These are phyloP conservation scores for Trichoderma orchidacearum DNA, from an alignment of 495 filamentous ascomycete species.

Conservation along the genomic window DNA sequence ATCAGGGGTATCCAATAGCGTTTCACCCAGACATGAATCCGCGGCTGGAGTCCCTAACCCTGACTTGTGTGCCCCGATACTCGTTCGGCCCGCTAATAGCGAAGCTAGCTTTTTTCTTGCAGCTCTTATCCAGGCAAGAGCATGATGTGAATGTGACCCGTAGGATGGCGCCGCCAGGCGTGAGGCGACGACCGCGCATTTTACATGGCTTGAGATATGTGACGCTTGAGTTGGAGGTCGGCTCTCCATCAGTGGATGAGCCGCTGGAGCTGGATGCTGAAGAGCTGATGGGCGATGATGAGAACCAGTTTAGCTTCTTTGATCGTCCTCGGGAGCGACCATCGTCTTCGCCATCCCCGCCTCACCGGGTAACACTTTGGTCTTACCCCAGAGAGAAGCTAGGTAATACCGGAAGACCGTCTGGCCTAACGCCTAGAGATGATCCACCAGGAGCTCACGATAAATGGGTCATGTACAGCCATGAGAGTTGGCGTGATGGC, in stretches of 20 bases:
- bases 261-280: conserved; percentile 12
- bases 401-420: too few species aligned
- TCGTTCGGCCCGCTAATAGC: conserved; percentile 25
- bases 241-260: conserved; percentile 16
- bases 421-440: too few species aligned
- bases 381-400: not conserved
- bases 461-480: conserved; percentile 8
- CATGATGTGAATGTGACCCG: conserved; percentile 12
- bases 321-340: conserved; percentile 6
- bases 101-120: conserved; percentile 20
- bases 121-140: conserved; percentile 25
- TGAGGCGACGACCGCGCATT: conserved; percentile 11
- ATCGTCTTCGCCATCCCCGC: not conserved
- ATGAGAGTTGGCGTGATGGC: not conserved
- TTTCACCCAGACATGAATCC: conserved; percentile 33
- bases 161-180: not conserved
- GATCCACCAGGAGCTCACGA: conserved; percentile 12
- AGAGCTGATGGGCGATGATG: conserved; percentile 12
- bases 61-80: conserved; percentile 25
- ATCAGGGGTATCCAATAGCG: conserved; percentile 23
- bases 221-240: conserved; percentile 27
- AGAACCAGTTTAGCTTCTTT: conserved; percentile 21
- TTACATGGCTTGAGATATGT: conserved; percentile 26
- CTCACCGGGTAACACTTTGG: not conserved
- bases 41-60: conserved; percentile 21